Evolutionary conservation across 805 yeast genomes (phyloP), one percentile per base, ranked within the genome.

Genomic region (Dipodascus albidus): DNA sequence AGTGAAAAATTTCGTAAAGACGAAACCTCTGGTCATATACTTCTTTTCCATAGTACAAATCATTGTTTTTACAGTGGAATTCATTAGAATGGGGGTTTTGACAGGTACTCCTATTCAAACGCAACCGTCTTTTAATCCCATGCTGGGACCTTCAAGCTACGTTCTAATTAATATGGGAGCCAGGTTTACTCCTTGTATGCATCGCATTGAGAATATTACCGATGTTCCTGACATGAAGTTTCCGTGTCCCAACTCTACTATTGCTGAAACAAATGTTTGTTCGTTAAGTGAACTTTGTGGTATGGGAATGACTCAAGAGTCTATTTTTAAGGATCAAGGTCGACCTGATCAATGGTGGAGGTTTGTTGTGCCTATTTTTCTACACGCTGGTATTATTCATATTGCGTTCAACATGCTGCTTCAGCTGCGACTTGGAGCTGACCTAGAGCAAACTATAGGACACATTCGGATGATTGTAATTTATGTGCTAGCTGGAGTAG

Each of bases 361-460:
- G 51, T 66, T 84, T 47, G 69, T 84, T 48, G 76, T 80, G n/a
- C 86, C 89, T 1, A 81, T 83, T 11, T 84, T 84, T 59, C 62
- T 84, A 52, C 90, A 84, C 63, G 88, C 89, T 2, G 90, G 90
- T 0, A 74, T 84, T 58, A 63, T 84, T 49, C 90, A 84, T 62
- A 82, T 84, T 44, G 62, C 78, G 20, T 80, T 81, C 72, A 84
- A 84, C 62, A 61, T 83, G 60, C 55, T 81, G 21, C 65, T 83
- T 23, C 89, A 84, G 64, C 61, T 81, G 19, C 67, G 76, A n/a
- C 71, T 81, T 68, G 90, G 88, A 0, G 66, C 77, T 4, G 74
- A 77, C 22, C 73, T 82, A 9, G 90, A 84, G 64, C 65, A 74
- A 52, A 64, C 67, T 41, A 74, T 84, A 48, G 90, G 90, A 1